Evolutionary conservation across 1,284 basidiomycete species (phyloP), one percentile per base, ranked within the genome.

Genomic region (Lignosus rhinocerotis): DNA sequence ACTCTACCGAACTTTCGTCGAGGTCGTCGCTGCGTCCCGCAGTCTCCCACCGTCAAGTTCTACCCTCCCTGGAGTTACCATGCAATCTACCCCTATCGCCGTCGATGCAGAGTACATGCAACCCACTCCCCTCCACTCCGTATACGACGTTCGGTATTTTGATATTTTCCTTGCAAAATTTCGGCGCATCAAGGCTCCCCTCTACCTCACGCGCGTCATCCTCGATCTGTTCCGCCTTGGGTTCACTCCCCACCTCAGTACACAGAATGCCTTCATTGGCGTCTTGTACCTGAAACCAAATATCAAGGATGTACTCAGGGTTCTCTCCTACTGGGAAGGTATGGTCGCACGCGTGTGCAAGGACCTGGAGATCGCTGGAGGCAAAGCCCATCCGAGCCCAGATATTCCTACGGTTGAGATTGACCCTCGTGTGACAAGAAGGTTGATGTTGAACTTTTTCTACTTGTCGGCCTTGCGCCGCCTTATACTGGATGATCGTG

Each of bases 181-280:
- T 53, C 48, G 39, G 12, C 51, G 54, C 6, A 25, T 46, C 9
- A 43, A 46, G 14, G 21, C 46, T 9, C 41, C 54, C n/a, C 8
- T 51, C 2, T 39, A 47, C 14, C 61, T 66, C 9, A 46, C 63
- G 10, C 54, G 56, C 11, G 67, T 77, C 19, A 45, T 78, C 17
- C 42, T 52, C 17, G 78, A 79, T 64, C 76, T 80, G 75, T 57
- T 66, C 14, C 36, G 48, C 6, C 55, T 73, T 0, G 69, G 70
- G 5, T 59, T 77, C 36, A 34, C 55, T 11, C 74, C 73, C 2
- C 52, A 61, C 34, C 46, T 58, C 25, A 47, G 65, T 2, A 62
- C 61, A 2, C 44, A 66, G 25, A 33, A 53, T 14, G 44, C 39
- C 2, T 55, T 64, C 44, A n/a, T 56, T 10, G 4, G 33, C 0